Evolutionary conservation across 139 green algal genomes (phyloP).

Genomic region (Mesostigma viride): DNA sequence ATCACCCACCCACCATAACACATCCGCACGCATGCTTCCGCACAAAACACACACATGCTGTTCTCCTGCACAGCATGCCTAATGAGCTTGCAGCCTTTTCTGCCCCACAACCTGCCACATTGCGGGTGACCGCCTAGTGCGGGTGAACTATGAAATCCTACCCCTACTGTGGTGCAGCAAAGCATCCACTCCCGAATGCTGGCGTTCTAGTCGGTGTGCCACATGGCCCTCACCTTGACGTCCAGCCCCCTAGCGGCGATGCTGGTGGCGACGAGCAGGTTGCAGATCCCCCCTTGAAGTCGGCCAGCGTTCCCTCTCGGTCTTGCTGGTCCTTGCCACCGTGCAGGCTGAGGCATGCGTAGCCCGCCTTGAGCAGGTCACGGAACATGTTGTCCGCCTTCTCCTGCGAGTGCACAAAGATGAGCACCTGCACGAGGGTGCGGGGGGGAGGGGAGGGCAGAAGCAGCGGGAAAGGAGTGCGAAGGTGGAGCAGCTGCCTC

Average conservation of each 20-base stretch:
- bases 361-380: slow-evolving; percentile 72
- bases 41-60: too few relatives aligned
- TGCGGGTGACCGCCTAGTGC: too few relatives aligned
- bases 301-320: slow-evolving; percentile 81
- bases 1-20: too few relatives aligned
- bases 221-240: too few relatives aligned
- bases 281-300: slow-evolving; percentile 93
- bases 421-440: slow-evolving; percentile 45
- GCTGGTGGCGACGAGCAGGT: slow-evolving; percentile 56
- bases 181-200: too few relatives aligned
- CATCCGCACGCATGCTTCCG: too few relatives aligned
- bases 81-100: too few relatives aligned
- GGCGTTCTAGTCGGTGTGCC: too few relatives aligned
- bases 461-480: neutral
- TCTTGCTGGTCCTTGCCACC: slow-evolving; percentile 95
- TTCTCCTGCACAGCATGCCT: too few relatives aligned
- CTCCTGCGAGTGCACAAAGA: slow-evolving; percentile 84
- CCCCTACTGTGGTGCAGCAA: too few relatives aligned
- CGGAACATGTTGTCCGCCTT: slow-evolving; percentile 84
- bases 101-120: too few relatives aligned
- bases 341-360: slow-evolving; percentile 86
- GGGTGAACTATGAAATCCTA: too few relatives aligned
- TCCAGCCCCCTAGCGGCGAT: slow-evolving; percentile 90
- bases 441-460: neutral
- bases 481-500: neutral